phyloP scores from a whole-genome alignment of 306 rosid species.

The Dalbergia cultrata region DNA sequence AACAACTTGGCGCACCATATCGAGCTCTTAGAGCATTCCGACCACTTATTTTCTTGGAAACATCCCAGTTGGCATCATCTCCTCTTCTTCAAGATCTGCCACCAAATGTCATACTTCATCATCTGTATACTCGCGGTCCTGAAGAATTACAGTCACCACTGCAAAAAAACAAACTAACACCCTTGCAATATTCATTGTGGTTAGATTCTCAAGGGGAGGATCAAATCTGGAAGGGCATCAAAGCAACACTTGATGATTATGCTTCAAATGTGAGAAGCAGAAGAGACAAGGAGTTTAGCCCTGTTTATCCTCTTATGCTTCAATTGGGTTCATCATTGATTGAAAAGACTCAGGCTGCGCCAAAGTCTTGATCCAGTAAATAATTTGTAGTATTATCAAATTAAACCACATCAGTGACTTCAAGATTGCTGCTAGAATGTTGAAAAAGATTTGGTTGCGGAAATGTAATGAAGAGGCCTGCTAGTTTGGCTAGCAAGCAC shows the following conservation, averaged over 20 bases:
- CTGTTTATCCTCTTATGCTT: conserved; percentile 96
- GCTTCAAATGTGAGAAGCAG: conserved; percentile 83
- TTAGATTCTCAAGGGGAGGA: conserved; percentile 98
- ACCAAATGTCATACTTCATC: conserved; percentile 85
- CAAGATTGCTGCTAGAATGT: conserved; percentile 35
- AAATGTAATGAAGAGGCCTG: conserved; percentile 41
- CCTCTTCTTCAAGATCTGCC: conserved; percentile 98
- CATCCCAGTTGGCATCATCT: conserved; percentile 86
- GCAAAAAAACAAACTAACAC: conserved; percentile 89
- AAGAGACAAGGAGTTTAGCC: conserved; percentile 94
- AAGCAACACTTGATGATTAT: conserved; percentile 93
- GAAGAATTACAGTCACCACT: conserved; percentile 91
- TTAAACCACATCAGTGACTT: conserved; percentile 40
- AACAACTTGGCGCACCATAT: conserved; percentile 95
- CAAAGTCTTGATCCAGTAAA: conserved; percentile 54
- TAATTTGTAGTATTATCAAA: conserved; percentile 47
- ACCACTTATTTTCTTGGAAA: conserved; percentile 97
- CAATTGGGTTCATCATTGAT: conserved; percentile 83
- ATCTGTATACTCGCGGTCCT: conserved; percentile 92
- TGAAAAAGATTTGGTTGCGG: conserved; percentile 47
- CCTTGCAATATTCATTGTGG: conserved; percentile 92
- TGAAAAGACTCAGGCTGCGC: conserved; percentile 55
- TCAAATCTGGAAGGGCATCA: conserved; percentile 96
- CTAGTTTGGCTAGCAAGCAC: conserved; percentile 44
- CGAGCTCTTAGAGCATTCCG: conserved; percentile 95